phyloP scores from a whole-genome alignment of 208 protist genomes.

The Novymonas esmeraldas region DNA sequence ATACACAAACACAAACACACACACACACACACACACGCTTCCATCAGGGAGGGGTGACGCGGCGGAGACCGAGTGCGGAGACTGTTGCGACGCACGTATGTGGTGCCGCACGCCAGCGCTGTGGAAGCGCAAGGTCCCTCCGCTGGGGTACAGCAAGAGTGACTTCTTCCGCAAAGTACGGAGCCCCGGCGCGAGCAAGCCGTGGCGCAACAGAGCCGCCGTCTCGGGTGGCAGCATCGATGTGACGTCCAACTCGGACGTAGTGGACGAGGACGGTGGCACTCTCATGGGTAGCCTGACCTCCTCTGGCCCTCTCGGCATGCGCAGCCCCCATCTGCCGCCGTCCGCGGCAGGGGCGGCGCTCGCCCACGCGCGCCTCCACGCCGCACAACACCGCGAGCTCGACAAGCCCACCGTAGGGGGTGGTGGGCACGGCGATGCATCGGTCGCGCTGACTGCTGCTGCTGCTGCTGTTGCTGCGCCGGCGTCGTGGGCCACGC shows the following conservation, averaged over 20 bases:
- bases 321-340: constrained; percentile 44
- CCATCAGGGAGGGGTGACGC: background rate
- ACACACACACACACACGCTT: background rate
- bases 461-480: background rate
- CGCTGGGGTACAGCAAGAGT: constrained; percentile 69
- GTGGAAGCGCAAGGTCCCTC: constrained; percentile 43
- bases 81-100: constrained; percentile 24
- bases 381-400: background rate
- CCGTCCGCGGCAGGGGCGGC: constrained; percentile 8
- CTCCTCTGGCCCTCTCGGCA: constrained; percentile 50
- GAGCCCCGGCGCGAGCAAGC: constrained; percentile 79
- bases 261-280: constrained; percentile 34
- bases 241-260: constrained; percentile 54
- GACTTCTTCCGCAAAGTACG: constrained; percentile 78
- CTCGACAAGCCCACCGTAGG: background rate
- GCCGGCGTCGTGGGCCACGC: background rate
- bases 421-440: background rate
- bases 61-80: background rate
- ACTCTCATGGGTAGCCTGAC: constrained; percentile 53
- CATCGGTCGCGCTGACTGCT: background rate
- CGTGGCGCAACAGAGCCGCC: constrained; percentile 68
- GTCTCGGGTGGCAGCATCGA: constrained; percentile 64
- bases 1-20: background rate
- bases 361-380: background rate
- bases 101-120: constrained; percentile 24